phyloP scores from a whole-genome alignment of 2,329 filamentous ascomycete genomes.

The Fusarium sublunatum region DNA sequence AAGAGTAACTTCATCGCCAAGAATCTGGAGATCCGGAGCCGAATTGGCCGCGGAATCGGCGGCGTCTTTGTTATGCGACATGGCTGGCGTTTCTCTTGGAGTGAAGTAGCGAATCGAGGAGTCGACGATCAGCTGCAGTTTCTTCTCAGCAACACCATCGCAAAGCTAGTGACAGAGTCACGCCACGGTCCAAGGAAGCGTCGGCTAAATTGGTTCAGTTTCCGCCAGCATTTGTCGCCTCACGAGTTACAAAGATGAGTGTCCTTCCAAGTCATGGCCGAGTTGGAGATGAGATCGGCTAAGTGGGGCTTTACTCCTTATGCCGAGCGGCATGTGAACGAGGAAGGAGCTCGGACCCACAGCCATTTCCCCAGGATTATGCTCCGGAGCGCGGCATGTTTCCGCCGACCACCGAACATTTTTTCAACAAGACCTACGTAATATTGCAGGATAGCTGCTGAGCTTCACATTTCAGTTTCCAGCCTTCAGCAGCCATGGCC shows the following conservation, averaged over 20 bases:
- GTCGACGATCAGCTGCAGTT: slow-evolving; percentile 32
- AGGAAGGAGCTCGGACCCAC: slow-evolving; percentile 42
- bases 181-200: slow-evolving; percentile 13
- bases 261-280: slow-evolving; percentile 20
- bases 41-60: slow-evolving; percentile 54
- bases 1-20: slow-evolving; percentile 78
- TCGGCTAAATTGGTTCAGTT: slow-evolving; percentile 17
- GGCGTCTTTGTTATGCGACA: slow-evolving; percentile 49
- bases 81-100: slow-evolving; percentile 29
- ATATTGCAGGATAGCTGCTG: background rate
- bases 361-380: slow-evolving; percentile 36
- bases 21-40: slow-evolving; percentile 81
- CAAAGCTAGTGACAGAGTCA: slow-evolving; percentile 24
- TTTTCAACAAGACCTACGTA: background rate
- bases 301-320: slow-evolving; percentile 38
- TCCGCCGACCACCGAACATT: slow-evolving; percentile 26
- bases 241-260: slow-evolving; percentile 1
- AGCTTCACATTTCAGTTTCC: background rate
- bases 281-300: slow-evolving; percentile 39
- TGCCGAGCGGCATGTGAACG: slow-evolving; percentile 47
- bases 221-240: slow-evolving; percentile 22
- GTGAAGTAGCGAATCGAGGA: slow-evolving; percentile 13
- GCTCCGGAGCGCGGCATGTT: slow-evolving; percentile 27
- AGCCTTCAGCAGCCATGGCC: slow-evolving; percentile 48
- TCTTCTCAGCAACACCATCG: slow-evolving; percentile 37